Evolutionary conservation across 192 early-diverging fungal species (phyloP), one percentile per base, ranked within the genome.

Genomic region (Coemansia sp.): DNA sequence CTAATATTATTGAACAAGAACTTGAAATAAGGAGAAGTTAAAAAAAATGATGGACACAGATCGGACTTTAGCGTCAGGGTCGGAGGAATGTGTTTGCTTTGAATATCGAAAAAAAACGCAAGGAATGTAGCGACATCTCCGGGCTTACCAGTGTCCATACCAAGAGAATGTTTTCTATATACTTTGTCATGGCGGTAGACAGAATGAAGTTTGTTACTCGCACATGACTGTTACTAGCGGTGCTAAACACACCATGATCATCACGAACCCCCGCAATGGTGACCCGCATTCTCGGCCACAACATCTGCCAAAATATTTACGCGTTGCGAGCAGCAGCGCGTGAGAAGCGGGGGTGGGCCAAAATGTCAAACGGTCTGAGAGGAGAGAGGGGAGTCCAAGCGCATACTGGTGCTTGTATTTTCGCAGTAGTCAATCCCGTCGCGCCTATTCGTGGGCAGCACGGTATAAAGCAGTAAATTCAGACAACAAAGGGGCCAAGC

Each of bases 141-240:
- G 28, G 26, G 53, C 26, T 30, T 32, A 7, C 16, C 53, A 32
- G 16, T 17, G 32, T 17, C 30, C 30, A 17, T 2, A 7, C 32
- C 55, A 58, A 58, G 55, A 58, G 55, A 58, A 58, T 58, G 55
- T 58, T 58, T 58, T 58, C 55, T 58, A 32, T 50, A 21, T 50
- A 7, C 55, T 32, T 33, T 58, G 55, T 28, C 52, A 28, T 32
- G 52, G 43, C 47, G 47, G 21, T 50, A 21, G 47, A 50, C 47
- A 10, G 55, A 58, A 58, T 58, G 55, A 58, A 35, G 55, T 58
- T 58, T 58, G 55, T 58, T 58, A 58, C 55, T n/a, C 30, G 30
- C 10, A 21, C 19, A 3, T 23, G 21, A 50, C 47, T 2, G 9
- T 30, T 55, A 33, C 26, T 17, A 11, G 11, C 42, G 16, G 42